phyloP scores from a whole-genome alignment of 83 land plant genomes.

The Picea abies region DNA sequence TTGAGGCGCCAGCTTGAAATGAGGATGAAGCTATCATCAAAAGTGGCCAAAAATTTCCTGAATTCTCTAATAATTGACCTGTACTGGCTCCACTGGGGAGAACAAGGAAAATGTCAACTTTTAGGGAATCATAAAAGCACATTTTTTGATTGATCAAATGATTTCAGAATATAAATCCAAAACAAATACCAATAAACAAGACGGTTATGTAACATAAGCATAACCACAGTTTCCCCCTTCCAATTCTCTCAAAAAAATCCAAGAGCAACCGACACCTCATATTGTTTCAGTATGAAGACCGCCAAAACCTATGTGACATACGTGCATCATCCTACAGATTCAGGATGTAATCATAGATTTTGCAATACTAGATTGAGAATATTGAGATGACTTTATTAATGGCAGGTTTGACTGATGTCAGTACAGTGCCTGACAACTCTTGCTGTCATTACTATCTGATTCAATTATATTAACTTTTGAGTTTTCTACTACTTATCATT shows the following conservation, averaged over 20 bases:
- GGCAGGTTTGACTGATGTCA: too few species aligned
- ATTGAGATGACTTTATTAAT: background rate
- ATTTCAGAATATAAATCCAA: background rate
- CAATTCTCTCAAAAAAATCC: background rate
- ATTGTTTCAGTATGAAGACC: background rate
- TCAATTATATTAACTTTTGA: too few species aligned
- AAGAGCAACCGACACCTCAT: background rate
- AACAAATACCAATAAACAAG: background rate
- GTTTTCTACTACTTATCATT: too few species aligned
- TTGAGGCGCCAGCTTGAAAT: constrained; percentile 86
- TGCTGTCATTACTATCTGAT: too few species aligned
- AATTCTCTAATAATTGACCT: constrained; percentile 41
- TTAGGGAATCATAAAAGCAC: too few species aligned
- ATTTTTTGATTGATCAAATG: too few species aligned
- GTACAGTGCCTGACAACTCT: too few species aligned
- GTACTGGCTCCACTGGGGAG: constrained; percentile 58
- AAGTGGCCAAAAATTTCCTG: constrained; percentile 68
- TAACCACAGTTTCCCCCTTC: background rate
- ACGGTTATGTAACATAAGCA: background rate
- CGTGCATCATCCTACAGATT: background rate
- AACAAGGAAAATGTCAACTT: background rate
- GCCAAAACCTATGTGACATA: background rate
- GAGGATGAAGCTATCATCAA: constrained; percentile 80
- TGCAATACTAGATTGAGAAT: background rate
- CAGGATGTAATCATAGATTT: background rate